Conservation (phyloP, 2,329 filamentous ascomycete genomes). For the Ophiobolus disseminans region DNA sequence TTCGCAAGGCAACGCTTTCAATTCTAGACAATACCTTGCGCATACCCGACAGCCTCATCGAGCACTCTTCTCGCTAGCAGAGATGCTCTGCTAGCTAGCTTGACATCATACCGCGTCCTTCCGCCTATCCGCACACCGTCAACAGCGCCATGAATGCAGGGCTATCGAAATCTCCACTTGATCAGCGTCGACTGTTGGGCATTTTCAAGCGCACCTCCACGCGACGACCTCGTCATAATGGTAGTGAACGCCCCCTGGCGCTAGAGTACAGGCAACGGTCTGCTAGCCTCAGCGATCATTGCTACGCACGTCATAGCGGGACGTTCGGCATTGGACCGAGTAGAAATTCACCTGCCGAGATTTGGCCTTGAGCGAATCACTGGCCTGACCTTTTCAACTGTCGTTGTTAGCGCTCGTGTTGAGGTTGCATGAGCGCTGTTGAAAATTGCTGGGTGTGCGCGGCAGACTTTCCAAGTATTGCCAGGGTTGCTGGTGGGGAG, state of each 20-base stretch:
- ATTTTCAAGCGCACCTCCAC: not conserved
- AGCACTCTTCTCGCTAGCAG: not conserved
- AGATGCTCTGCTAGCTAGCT: not conserved
- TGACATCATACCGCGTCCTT: not conserved
- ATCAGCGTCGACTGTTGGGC: too few species aligned
- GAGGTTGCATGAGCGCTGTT: not conserved
- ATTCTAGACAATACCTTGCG: not conserved
- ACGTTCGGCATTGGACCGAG: not conserved
- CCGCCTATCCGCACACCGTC: not conserved
- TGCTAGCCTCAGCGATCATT: not conserved
- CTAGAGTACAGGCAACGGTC: constrained; percentile 1
- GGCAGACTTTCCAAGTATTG: constrained; percentile 1
- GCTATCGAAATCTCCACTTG: not conserved
- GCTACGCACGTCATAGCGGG: constrained; percentile 1
- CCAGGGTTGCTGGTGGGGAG: not conserved
- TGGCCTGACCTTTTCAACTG: not conserved
- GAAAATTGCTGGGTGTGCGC: too few species aligned
- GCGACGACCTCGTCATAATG: not conserved
- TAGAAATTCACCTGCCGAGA: not conserved
- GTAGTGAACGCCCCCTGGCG: not conserved
- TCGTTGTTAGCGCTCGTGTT: not conserved
- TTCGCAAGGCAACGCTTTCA: not conserved
- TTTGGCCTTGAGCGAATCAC: not conserved
- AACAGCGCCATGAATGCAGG: not conserved
- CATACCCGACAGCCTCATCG: not conserved